Evolutionary conservation across 495 filamentous ascomycete species (phyloP).

Genomic region (Oleoguttula mirabilis): DNA sequence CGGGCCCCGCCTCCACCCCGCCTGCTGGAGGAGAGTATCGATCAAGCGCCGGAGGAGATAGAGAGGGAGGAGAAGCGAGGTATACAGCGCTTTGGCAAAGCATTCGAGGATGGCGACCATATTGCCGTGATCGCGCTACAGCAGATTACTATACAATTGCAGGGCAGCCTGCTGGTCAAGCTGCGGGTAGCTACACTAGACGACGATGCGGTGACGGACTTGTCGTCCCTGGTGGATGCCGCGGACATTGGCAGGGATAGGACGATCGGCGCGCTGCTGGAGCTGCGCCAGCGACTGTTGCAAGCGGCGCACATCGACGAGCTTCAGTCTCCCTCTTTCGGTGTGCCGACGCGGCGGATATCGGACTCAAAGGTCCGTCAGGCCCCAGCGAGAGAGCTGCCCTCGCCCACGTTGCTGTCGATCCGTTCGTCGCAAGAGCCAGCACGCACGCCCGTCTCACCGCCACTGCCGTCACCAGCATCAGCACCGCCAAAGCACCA

Average conservation of each 20-base stretch:
- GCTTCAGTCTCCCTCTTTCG: background rate
- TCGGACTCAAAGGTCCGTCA: background rate
- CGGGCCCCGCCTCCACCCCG: slow-evolving; percentile 12
- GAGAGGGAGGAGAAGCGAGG: slow-evolving; percentile 14
- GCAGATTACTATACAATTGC: slow-evolving; percentile 18
- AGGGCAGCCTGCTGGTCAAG: slow-evolving; percentile 11
- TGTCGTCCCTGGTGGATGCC: slow-evolving; percentile 11
- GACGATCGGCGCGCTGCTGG: slow-evolving; percentile 9
- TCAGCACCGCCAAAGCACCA: background rate
- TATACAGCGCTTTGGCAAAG: slow-evolving; percentile 11
- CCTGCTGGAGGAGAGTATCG: slow-evolving; percentile 11
- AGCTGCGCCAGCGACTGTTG: slow-evolving; percentile 13
- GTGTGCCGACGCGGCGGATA: background rate
- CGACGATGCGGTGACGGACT: slow-evolving; percentile 11
- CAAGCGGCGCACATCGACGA: background rate
- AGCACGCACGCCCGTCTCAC: too few species aligned
- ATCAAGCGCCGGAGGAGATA: slow-evolving; percentile 14
- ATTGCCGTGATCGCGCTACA: slow-evolving; percentile 18
- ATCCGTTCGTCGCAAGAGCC: too few species aligned
- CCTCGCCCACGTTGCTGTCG: too few species aligned
- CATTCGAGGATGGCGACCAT: slow-evolving; percentile 17
- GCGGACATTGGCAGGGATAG: slow-evolving; percentile 13
- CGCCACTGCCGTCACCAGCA: too few species aligned
- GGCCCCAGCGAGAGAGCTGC: too few species aligned
- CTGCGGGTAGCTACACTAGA: slow-evolving; percentile 3